These are phyloP conservation scores for Daldinia loculata DNA, from an alignment of 495 filamentous ascomycete genomes.

Conservation along the genomic window DNA sequence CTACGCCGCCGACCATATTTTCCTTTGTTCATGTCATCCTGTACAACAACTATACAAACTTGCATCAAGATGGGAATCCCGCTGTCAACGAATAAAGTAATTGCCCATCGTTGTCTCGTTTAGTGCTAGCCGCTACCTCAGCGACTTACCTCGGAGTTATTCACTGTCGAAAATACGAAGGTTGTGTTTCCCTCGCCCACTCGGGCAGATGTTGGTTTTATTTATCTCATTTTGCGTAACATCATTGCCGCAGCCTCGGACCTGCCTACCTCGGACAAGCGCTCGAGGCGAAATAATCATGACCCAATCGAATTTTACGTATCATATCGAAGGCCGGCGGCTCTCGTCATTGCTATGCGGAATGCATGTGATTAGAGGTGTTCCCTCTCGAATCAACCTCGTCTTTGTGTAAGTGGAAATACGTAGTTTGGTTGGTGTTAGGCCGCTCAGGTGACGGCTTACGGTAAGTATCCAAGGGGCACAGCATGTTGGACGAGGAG, in stretches of 20 bases:
- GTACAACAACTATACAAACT: conserved; percentile 42
- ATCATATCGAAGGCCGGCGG: conserved; percentile 7
- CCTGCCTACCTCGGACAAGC: conserved; percentile 6
- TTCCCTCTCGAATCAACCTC: background rate
- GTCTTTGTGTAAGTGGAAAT: conserved; percentile 10
- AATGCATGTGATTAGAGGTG: background rate
- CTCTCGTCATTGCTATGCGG: background rate
- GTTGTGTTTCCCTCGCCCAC: background rate
- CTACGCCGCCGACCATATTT: conserved; percentile 15
- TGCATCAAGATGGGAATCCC: conserved; percentile 34
- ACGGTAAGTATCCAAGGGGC: conserved; percentile 31
- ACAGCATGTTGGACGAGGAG: conserved; percentile 26
- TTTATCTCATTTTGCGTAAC: conserved; percentile 4
- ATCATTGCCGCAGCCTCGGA: background rate
- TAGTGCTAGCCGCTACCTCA: background rate
- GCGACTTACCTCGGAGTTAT: background rate
- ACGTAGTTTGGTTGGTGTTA: conserved; percentile 10
- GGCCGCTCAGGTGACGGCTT: conserved; percentile 26
- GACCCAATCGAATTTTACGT: conserved; percentile 19
- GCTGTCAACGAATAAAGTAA: conserved; percentile 40
- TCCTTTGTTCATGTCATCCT: conserved; percentile 35
- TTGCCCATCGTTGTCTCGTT: conserved; percentile 23
- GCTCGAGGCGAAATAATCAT: conserved; percentile 1
- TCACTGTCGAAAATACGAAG: background rate
- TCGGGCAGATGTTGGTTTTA: conserved; percentile 9